These are phyloP conservation scores for Leucaena leucocephala DNA, from an alignment of 306 rosid species.

Conservation along the genomic window DNA sequence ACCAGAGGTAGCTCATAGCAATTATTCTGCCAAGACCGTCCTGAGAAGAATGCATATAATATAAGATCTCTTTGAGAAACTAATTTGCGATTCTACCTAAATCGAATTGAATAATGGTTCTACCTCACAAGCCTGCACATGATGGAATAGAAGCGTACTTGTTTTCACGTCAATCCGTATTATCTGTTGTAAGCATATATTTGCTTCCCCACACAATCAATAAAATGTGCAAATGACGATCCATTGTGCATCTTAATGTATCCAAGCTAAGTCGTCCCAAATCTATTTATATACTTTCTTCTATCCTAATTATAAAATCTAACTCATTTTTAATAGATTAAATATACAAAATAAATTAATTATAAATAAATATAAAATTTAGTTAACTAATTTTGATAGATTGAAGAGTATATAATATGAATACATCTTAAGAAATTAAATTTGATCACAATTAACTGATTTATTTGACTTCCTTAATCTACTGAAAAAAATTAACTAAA, in stretches of 20 bases:
- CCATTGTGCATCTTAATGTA: constrained; percentile 7
- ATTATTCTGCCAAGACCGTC: neutral
- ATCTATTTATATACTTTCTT: too few relatives aligned
- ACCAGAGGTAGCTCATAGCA: neutral
- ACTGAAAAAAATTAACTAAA: too few relatives aligned
- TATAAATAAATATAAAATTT: too few relatives aligned
- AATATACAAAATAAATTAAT: too few relatives aligned
- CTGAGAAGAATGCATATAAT: neutral
- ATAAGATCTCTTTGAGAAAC: neutral
- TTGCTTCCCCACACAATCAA: constrained; percentile 6
- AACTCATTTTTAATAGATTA: too few relatives aligned
- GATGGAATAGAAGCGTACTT: neutral
- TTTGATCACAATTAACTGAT: too few relatives aligned
- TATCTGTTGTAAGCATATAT: neutral
- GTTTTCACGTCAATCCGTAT: constrained; percentile 1
- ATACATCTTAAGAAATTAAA: too few relatives aligned
- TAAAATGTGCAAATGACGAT: neutral
- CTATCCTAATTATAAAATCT: too few relatives aligned
- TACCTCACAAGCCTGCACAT: constrained; percentile 9
- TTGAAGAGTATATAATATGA: too few relatives aligned
- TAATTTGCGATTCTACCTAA: neutral
- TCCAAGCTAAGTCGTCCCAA: neutral
- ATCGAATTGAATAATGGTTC: constrained; percentile 2
- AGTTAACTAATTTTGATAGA: too few relatives aligned
- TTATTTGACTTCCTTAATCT: too few relatives aligned